Base-by-base conservation (phyloP, 305 asterid species). In the Stenogyne calaminthoides region DNA sequence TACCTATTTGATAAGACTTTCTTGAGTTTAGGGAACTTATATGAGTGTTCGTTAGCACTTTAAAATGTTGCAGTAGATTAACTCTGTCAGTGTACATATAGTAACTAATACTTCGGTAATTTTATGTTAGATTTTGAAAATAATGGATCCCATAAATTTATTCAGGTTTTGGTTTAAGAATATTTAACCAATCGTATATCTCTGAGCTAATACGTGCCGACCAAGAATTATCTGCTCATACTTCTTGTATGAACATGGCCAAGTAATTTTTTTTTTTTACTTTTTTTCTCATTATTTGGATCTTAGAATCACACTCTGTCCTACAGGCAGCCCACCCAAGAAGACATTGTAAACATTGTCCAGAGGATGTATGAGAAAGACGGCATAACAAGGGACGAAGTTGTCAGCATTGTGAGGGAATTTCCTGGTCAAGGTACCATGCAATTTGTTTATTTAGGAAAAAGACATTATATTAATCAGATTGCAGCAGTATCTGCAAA, bases 241-340 rank as follows among this genome's bases (percentile, higher is more conserved):
- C 16, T 20, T 61, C 25, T 36, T 67, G 11, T 22, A 47, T 39
- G 25, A 37, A 39, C 40, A 56, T 51, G 6, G 52, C 62, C 66
- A 18, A 57, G 64, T 60, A n/a, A 12, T 42, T 46, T 25, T 25
- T 25, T 25, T 19, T 40, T 2, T 19, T 40, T 2, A 29, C n/a
- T n/a, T n/a, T 59, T n/a, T n/a, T n/a, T n/a, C n/a, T 66, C 44
- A 2, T 57, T 11, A 67, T 51, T 63, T 58, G 73, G 37, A 39
- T 68, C 74, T 42, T 16, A 54, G 70, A 61, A 54, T 58, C 40
- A 49, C 39, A 29, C 49, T 55, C 7, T 77, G 11, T 80, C 73
- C 68, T 75, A 75, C 93, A 93, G 98, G 98, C 96, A 88, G 80
- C 98, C 98, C 46, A 93, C 96, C 42, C 86, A 83, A 69, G 96